Evolutionary conservation across 139 green algal genomes (phyloP), one percentile per base, ranked within the genome.

Genomic region (Chlamydomonas sp.): DNA sequence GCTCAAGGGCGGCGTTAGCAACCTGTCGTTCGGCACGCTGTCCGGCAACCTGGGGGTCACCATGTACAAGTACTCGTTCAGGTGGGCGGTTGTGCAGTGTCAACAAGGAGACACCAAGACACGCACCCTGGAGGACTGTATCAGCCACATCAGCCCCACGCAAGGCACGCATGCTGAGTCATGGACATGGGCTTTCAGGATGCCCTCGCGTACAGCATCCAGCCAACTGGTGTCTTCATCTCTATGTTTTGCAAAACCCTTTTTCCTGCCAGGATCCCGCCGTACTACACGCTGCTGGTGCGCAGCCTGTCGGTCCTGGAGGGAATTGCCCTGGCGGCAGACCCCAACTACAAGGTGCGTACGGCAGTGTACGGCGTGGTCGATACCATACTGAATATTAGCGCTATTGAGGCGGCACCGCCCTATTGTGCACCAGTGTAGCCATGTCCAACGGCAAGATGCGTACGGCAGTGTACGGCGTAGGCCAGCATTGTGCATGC

Each of bases 231-330:
- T 49, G 31, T 49, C 82, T 69, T 5, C n/a, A 61, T 73, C 61
- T 9, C 58, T 72, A 57, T 16, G 7, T 2, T 20, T 60, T 20
- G 59, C 60, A 20, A 31, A 9, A 73, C 9, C 57, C 10, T 15
- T 62, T 57, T 64, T 12, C 66, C 66, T 75, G 20, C 72, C 92
- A 92, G 91, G 4, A 95, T 99, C 60, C 97, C 97, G 4, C 80
- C 95, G 5, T 98, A 97, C 93, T 99, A 98, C 92, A 98, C 96
- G 3, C 94, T 99, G 73, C 92, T 98, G 57, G 95, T 99, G 61
- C 93, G 97, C 72, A 93, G 74, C 63, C 88, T 99, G 18, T 94
- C 92, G 14, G 96, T 98, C 67, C 93, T 99, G 83, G 97, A 99
- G 91, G 97, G 97, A 74, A 98, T 99, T 73, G 97, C 97, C 5